Evolutionary conservation across 2,329 filamentous ascomycete species (phyloP).

Genomic region (Diaporthe citrichinensis): DNA sequence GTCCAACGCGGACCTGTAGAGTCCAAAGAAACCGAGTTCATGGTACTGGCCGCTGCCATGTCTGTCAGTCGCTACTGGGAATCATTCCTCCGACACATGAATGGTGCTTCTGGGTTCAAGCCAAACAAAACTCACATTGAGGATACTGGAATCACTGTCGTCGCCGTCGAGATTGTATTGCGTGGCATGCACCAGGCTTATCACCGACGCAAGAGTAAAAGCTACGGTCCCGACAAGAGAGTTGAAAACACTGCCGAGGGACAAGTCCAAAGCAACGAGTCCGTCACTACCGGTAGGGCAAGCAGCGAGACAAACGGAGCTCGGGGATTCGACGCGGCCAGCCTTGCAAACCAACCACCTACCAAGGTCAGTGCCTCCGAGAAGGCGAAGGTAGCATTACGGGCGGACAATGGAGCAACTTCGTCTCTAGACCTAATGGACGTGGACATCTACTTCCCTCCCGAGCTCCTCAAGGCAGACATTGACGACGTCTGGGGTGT

Average conservation of each 20-base stretch:
- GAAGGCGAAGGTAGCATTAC: too few relatives aligned
- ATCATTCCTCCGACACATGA: not conserved
- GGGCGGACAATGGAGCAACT: too few relatives aligned
- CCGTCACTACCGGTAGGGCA: not conserved
- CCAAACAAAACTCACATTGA: not conserved
- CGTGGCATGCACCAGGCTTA: not conserved
- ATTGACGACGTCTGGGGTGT: conserved; percentile 14
- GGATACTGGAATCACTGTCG: not conserved
- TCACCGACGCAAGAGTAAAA: not conserved
- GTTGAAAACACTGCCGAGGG: not conserved
- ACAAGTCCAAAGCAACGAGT: not conserved
- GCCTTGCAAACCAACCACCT: too few relatives aligned
- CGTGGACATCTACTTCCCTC: not conserved
- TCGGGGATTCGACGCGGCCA: too few relatives aligned
- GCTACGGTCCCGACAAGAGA: not conserved
- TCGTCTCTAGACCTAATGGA: too few relatives aligned
- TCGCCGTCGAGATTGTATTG: not conserved
- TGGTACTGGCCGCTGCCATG: not conserved
- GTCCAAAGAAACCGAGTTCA: not conserved
- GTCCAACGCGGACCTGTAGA: not conserved
- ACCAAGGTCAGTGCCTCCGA: too few relatives aligned
- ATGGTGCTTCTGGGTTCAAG: not conserved
- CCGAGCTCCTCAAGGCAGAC: not conserved
- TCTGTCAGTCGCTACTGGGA: not conserved
- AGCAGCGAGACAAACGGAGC: too few relatives aligned